A percentile compares a stretch with the other conserved stretches of the same genome.
phyloP scores from a whole-genome alignment of 2,329 filamentous ascomycete genomes.

The Polychaeton citri region DNA sequence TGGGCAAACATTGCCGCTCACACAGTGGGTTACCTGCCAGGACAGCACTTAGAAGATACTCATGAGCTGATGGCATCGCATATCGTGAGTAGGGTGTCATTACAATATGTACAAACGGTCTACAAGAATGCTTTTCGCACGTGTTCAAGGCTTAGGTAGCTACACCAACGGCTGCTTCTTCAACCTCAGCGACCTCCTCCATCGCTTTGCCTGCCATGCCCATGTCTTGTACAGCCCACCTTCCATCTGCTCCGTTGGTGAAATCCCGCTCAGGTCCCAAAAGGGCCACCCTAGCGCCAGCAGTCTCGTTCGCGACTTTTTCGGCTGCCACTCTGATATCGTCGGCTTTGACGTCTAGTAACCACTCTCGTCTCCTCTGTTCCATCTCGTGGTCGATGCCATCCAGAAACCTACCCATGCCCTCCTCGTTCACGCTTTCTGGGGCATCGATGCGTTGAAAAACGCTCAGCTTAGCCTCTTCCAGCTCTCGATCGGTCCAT shows the following conservation, averaged over 20 bases:
- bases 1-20: neutral
- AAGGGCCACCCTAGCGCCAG: constrained; percentile 54
- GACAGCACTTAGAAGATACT: neutral
- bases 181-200: constrained; percentile 2
- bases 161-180: too few relatives aligned
- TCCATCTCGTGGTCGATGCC: constrained; percentile 83
- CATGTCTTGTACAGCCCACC: constrained; percentile 67
- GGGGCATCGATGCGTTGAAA: constrained; percentile 91
- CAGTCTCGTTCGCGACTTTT: constrained; percentile 48
- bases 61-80: neutral
- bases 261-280: constrained; percentile 75
- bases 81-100: constrained; percentile 1
- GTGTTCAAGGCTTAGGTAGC: too few relatives aligned
- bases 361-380: constrained; percentile 65
- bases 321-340: constrained; percentile 74
- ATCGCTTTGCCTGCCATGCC: constrained; percentile 34
- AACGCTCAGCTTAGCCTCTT: constrained; percentile 89
- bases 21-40: neutral
- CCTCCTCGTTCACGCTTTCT: constrained; percentile 72
- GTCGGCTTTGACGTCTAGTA: constrained; percentile 72
- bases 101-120: neutral
- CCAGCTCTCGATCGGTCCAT: constrained; percentile 75
- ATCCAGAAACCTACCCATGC: constrained; percentile 71
- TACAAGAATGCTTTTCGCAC: neutral
- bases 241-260: constrained; percentile 44